Base-by-base conservation (phyloP, 2,329 filamentous ascomycete genomes). In the Penicillium nordicum region DNA sequence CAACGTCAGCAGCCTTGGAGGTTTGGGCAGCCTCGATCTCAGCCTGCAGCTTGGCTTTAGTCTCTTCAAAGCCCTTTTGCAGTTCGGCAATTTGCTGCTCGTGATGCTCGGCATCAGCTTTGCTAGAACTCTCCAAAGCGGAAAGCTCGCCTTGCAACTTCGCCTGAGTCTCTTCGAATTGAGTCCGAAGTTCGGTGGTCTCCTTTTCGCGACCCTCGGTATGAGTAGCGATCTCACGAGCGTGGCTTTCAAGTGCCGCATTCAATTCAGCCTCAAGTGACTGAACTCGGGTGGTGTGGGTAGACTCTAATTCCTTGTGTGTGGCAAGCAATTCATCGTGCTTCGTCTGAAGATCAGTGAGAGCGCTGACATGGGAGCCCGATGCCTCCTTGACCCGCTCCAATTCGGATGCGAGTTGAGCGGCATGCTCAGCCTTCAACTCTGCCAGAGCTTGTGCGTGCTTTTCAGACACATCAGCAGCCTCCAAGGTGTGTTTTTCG, bases 351-450 rank as follows among this genome's bases (percentile, higher is more conserved):
- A 75, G 63, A 23, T 71, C 67, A 27, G 59, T 50, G 32, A 76
- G 53, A 2, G 64, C 65, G 46, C 63, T 62, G 6, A 68, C 61
- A 32, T 74, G 67, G 14, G 69, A 64, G n/a, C 64, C 66, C 2
- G 70, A 68, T 16, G 69, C 60, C 34, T 73, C 71, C 53, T 67
- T 65, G 23, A 62, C 61, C n/a, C 65, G 66, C 49, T 72, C 69
- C 14, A 78, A 59, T 30, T 73, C 71, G 21, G 46, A 38, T 37
- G 40, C 53, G 7, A 55, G 46, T 7, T 72, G 53, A 12, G 67
- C 62, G 11, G 69, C 65, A 58, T 78, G 73, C 11, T 68, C 62
- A 5, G 67, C 58, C 63, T 72, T 74, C 48, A 76, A 55, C 2
- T 64, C 60, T 43, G 74, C 69, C 6, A 76, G 50, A 23, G 67